Base-by-base conservation (phyloP, 1,284 basidiomycete species). In the Apiotrichum laibachii region DNA sequence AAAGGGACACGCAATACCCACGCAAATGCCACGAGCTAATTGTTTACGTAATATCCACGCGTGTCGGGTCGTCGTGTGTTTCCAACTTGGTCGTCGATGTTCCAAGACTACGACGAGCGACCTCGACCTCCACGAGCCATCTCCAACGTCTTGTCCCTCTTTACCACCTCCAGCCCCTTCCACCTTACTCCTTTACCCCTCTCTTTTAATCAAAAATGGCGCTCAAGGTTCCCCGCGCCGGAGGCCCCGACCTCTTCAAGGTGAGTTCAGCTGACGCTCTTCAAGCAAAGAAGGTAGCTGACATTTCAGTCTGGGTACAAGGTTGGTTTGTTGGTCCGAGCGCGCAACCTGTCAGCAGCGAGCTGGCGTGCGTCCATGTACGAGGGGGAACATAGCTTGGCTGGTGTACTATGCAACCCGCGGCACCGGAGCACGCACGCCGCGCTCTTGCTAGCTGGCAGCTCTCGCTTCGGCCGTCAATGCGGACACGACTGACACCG, bases 241-340 rank as follows among this genome's bases (percentile, higher is more conserved):
- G 89, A 66, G 78, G 94, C 40, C 71, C 73, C 46, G 91, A 92
- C 79, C 86, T 98, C 22, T 92, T 91, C 84, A 94, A 93, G 84
- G 89, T 89, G 62, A 33, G 77, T 67, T 11, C 42, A 11, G 8
- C 15, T 9, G 48, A 39, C 44, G 50, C n/a, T 34, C 50, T 44
- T 55, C 26, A 15, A 19, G 13, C 18, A 15, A 15, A 10, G 21
- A 26, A 11, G 34, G 42, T 18, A 21, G 43, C 13, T 51, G 45
- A 53, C 46, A 50, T 40, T 35, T 7, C 51, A 56, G 59, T 35
- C 61, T 33, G 55, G 61, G 21, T 62, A 59, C 57, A 62, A 62
- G 61, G 57, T 62, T 47, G 35, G 60, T 55, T 21, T 12, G 8
- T 8, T 22, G 43, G 22, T 22, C 33, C 9, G 13, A 26, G 37